Conservation (phyloP, 768 basidiomycete species). For the Exsudoporus frostii region DNA sequence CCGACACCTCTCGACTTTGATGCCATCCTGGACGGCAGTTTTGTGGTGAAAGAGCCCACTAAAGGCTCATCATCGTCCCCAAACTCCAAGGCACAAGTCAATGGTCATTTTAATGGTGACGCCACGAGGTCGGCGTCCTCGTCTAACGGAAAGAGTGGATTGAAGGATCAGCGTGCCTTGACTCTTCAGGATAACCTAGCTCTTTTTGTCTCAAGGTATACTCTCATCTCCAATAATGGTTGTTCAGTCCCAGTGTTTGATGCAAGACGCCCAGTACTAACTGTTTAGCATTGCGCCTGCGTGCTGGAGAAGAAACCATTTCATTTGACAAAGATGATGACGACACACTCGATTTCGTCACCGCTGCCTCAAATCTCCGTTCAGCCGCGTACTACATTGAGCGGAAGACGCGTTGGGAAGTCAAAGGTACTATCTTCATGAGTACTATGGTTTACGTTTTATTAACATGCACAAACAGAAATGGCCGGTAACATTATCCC, state of each 20-base stretch:
- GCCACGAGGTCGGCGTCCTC: conserved; percentile 1
- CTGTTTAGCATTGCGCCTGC: conserved; percentile 67
- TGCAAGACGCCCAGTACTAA: conserved; percentile 54
- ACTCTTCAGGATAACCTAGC: conserved; percentile 76
- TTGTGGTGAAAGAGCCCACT: conserved; percentile 39
- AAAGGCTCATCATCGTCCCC: conserved; percentile 12
- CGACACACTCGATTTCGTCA: conserved; percentile 95
- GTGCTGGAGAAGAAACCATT: conserved; percentile 65
- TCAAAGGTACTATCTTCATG: conserved; percentile 66
- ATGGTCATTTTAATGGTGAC: conserved; percentile 24
- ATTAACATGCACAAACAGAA: conserved; percentile 45
- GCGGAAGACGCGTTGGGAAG: conserved; percentile 90
- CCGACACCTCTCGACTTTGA: conserved; percentile 84
- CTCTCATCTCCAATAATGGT: background rate
- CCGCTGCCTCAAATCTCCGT: conserved; percentile 89
- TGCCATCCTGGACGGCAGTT: conserved; percentile 63
- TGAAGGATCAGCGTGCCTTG: conserved; percentile 83
- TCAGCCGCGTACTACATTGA: conserved; percentile 88
- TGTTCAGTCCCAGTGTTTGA: conserved; percentile 6
- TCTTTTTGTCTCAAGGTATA: conserved; percentile 82
- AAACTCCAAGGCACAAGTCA: conserved; percentile 22
- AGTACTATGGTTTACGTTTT: background rate
- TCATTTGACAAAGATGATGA: conserved; percentile 98
- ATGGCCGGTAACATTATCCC: conserved; percentile 99
- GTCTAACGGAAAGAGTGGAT: conserved; percentile 27